Conservation (phyloP, 805 yeast genomes). For the Candida argentea region DNA sequence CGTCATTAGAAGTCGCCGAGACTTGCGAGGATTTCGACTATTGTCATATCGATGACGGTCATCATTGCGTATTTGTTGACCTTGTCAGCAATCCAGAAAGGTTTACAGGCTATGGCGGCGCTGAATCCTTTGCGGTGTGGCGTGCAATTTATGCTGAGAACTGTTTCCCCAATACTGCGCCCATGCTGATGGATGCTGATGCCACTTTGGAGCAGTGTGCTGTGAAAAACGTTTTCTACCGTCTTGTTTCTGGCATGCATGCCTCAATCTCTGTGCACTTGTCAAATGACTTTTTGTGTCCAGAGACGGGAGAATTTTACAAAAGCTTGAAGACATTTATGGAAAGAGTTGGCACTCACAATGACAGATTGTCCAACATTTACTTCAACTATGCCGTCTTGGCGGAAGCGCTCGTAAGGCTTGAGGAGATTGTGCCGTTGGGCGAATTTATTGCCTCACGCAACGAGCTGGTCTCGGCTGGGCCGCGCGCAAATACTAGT, state of each 20-base stretch:
- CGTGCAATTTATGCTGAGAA: constrained; percentile 83
- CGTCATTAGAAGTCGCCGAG: constrained; percentile 15
- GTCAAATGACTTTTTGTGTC: constrained; percentile 60
- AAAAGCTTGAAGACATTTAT: constrained; percentile 77
- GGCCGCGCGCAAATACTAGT: no score
- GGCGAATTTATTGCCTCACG: constrained; percentile 17
- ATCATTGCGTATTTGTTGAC: constrained; percentile 75
- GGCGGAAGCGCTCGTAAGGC: constrained; percentile 67
- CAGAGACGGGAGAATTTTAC: constrained; percentile 67
- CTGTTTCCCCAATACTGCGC: constrained; percentile 55
- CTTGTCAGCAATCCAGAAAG: constrained; percentile 86
- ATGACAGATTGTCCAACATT: constrained; percentile 81
- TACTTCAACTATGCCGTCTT: constrained; percentile 90
- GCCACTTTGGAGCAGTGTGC: constrained; percentile 45
- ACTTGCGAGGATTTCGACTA: constrained; percentile 47
- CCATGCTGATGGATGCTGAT: constrained; percentile 24
- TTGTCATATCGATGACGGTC: constrained; percentile 57
- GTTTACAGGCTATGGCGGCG: constrained; percentile 93
- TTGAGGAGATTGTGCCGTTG: constrained; percentile 20
- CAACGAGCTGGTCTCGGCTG: constrained; percentile 8
- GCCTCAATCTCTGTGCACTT: constrained; percentile 91
- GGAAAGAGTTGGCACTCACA: constrained; percentile 81
- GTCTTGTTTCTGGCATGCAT: constrained; percentile 87
- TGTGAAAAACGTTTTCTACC: constrained; percentile 82
- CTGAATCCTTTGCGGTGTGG: constrained; percentile 90